A percentile compares a stretch with the other conserved stretches of the same genome.
These are phyloP conservation scores for Phytophthora litchii DNA, from an alignment of 352 stramenopile species.

Conservation along the genomic window DNA sequence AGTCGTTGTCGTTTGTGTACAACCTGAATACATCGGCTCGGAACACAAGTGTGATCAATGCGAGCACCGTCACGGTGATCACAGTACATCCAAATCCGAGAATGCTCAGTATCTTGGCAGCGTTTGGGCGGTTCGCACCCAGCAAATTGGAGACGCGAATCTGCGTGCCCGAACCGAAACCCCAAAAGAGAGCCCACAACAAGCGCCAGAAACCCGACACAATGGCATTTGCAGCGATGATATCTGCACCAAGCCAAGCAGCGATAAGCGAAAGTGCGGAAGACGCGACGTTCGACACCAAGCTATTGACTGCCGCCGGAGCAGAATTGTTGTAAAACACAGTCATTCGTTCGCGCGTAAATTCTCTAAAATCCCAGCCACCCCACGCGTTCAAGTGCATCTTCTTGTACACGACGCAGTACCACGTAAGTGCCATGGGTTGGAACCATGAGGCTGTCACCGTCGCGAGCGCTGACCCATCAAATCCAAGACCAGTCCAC, in stretches of 20 bases:
- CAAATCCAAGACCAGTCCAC: conserved; percentile 27
- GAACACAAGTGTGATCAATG: conserved; percentile 24
- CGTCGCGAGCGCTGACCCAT: conserved; percentile 27
- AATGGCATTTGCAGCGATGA: conserved; percentile 35
- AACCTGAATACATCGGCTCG: conserved; percentile 32
- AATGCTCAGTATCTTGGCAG: conserved; percentile 29
- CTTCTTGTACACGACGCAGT: conserved; percentile 39
- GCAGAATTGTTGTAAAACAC: conserved; percentile 39
- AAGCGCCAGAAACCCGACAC: conserved; percentile 37
- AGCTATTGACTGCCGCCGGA: conserved; percentile 31
- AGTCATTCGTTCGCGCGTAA: conserved; percentile 31
- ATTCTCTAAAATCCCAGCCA: conserved; percentile 30
- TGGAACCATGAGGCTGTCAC: conserved; percentile 36
- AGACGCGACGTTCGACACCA: conserved; percentile 29
- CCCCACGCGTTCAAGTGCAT: conserved; percentile 30
- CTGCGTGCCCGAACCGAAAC: conserved; percentile 30
- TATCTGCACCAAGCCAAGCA: conserved; percentile 23
- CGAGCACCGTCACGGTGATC: conserved; percentile 29
- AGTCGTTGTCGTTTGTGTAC: conserved; percentile 34
- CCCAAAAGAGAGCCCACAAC: conserved; percentile 38
- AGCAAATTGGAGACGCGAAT: conserved; percentile 36
- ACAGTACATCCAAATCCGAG: conserved; percentile 34
- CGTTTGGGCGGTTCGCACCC: conserved; percentile 31
- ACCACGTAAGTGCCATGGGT: conserved; percentile 24
- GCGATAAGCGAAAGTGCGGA: conserved; percentile 32